Percentiles rank a stretch among this genome's conserved stretches.
Conservation (phyloP, 2,329 filamentous ascomycete genomes). For the Lachnellula occidentalis region DNA sequence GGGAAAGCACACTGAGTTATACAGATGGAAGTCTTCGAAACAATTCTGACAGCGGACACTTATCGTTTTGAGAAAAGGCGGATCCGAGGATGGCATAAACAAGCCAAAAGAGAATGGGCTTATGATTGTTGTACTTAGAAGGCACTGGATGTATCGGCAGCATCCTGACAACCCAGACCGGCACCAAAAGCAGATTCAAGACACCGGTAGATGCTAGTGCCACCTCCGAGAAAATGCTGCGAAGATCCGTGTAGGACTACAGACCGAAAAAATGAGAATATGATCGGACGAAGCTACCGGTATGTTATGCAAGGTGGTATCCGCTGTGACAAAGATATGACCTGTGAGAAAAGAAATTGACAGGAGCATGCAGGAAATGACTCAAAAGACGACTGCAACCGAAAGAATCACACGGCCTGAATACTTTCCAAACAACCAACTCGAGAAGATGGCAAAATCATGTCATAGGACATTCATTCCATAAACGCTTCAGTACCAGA, state of each 20-base stretch:
- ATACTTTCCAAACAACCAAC: not conserved
- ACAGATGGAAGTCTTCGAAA: constrained; percentile 2
- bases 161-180: not conserved
- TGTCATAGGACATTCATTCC: not conserved
- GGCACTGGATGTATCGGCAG: not conserved
- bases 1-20: constrained; percentile 14
- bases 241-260: constrained; percentile 11
- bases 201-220: not conserved
- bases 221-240: constrained; percentile 1
- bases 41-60: constrained; percentile 2
- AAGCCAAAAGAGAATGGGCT: not conserved
- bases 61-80: not conserved
- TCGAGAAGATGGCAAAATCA: not conserved
- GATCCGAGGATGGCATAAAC: not conserved
- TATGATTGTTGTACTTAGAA: not conserved
- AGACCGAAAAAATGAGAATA: not conserved
- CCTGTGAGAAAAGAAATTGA: constrained; percentile 1
- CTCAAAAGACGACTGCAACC: not conserved
- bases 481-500: not conserved
- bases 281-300: not conserved
- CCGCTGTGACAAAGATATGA: not conserved
- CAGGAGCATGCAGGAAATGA: not conserved
- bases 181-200: not conserved
- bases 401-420: not conserved
- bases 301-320: not conserved